Percentiles rank a stretch among this genome's conserved stretches.
Conservation (phyloP, 2,329 filamentous ascomycete species). For the Cladosporium sp. region DNA sequence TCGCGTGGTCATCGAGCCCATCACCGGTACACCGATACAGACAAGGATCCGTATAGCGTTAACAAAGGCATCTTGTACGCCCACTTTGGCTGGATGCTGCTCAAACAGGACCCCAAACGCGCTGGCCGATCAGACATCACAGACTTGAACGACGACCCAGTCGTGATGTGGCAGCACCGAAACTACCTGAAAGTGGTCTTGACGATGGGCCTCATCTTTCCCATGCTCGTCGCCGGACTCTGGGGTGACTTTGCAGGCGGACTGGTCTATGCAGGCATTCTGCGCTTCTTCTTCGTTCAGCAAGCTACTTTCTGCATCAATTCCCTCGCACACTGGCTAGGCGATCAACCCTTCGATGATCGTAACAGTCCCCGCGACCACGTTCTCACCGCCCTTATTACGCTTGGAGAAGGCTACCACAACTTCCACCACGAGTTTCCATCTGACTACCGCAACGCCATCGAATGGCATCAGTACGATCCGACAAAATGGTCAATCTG, state of each 20-base stretch:
- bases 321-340: conserved; percentile 82
- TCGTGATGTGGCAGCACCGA: conserved; percentile 81
- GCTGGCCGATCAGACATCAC: conserved; percentile 82
- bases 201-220: conserved; percentile 71
- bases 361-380: conserved; percentile 84
- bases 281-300: conserved; percentile 81
- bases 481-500: conserved; percentile 85
- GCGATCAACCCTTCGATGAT: conserved; percentile 85
- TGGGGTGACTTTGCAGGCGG: conserved; percentile 79
- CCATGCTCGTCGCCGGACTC: conserved; percentile 71
- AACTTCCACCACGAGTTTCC: conserved; percentile 93
- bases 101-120: conserved; percentile 85
- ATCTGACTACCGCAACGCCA: conserved; percentile 84
- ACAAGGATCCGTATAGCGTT: conserved; percentile 84
- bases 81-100: conserved; percentile 82
- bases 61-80: conserved; percentile 80
- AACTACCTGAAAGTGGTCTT: conserved; percentile 77
- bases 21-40: conserved; percentile 84
- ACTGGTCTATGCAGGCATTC: conserved; percentile 77
- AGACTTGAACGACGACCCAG: conserved; percentile 77
- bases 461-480: conserved; percentile 84
- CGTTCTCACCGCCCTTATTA: conserved; percentile 77
- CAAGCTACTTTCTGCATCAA: conserved; percentile 90
- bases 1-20: conserved; percentile 78
- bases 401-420: conserved; percentile 82